Base-by-base conservation (phyloP, 129 eudicot genomes). In the Gnaphalium uliginosum region DNA sequence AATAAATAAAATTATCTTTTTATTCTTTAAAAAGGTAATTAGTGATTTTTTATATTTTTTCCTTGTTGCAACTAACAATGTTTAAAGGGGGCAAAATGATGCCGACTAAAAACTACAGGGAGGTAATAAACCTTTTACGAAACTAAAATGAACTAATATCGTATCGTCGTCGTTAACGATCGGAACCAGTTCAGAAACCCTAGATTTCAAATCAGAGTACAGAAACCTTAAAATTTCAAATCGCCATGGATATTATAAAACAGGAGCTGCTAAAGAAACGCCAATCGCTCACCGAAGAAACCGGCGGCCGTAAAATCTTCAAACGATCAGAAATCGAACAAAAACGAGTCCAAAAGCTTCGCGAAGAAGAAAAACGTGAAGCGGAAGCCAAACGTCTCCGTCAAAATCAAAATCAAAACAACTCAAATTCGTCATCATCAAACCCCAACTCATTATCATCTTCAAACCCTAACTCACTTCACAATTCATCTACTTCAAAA, bases 301-400 rank as follows among this genome's bases (percentile, higher is more conserved):
- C 75, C 56, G 99, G 99, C 50, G 96, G 96, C 26, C 83, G 81
- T 62, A 85, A 84, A 51, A 9, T 82, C 50, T 89, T 94, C 89
- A 94, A 94, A 71, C 97, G 99, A 11, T 91, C 97, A 22, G 99
- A 91, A 35, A 86, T 94, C 77, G 97, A 94, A 83, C 92, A 91
- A 74, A 87, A 87, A 39, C 91, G 87, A 39, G 79, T 85, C 78
- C 94, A 91, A 65, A 82, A 84, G 72, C 86, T 94, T 60, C 92
- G 96, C 0, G 90, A 89, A 71, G 96, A 94, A 77, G 93, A 89
- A 56, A 84, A 87, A 19, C 93, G 86, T 21, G 96, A 94, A 46
- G 86, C 87, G 2, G 94, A 94, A 30, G 86, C 87, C 69, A 90
- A 90, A 85, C 78, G 84, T 70, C 89, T 62, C 6, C 91, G 88